phyloP scores from a whole-genome alignment of 2,329 filamentous ascomycete genomes.

The Neocatenulostroma microsporum region DNA sequence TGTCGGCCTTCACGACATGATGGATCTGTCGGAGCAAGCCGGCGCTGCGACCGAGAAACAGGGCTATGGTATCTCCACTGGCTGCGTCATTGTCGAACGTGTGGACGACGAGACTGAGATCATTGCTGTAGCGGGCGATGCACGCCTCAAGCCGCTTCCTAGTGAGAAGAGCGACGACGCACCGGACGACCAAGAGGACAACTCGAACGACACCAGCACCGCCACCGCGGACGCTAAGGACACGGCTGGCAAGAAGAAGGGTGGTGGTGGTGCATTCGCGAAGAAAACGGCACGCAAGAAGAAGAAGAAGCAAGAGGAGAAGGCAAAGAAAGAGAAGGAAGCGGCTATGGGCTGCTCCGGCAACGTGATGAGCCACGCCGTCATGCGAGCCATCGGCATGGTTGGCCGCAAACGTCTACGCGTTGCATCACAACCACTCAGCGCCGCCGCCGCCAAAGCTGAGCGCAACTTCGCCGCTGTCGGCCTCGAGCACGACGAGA shows the following conservation, averaged over 20 bases:
- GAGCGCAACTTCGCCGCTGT: constrained; percentile 25
- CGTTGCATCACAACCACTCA: constrained; percentile 23
- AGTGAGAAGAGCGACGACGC: constrained; percentile 11
- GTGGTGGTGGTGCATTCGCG: constrained; percentile 3
- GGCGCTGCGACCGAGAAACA: constrained; percentile 51
- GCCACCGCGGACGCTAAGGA: constrained; percentile 13
- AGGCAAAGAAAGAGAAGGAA: constrained; percentile 6
- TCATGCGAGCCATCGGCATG: constrained; percentile 74
- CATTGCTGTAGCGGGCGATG: constrained; percentile 69
- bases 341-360: constrained; percentile 37
- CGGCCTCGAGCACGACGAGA: constrained; percentile 28
- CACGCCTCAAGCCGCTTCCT: constrained; percentile 51
- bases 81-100: constrained; percentile 67
- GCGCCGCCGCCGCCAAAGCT: constrained; percentile 24
- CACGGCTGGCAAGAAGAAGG: constrained; percentile 6
- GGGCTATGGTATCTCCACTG: constrained; percentile 61
- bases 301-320: constrained; percentile 8
- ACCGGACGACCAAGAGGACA: background rate
- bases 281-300: constrained; percentile 9
- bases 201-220: constrained; percentile 5
- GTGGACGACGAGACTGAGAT: constrained; percentile 43
- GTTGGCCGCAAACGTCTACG: constrained; percentile 54
- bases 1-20: constrained; percentile 48
- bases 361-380: constrained; percentile 71
- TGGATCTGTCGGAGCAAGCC: constrained; percentile 60